phyloP scores from a whole-genome alignment of 495 filamentous ascomycete species.

The Parmelia sp. region DNA sequence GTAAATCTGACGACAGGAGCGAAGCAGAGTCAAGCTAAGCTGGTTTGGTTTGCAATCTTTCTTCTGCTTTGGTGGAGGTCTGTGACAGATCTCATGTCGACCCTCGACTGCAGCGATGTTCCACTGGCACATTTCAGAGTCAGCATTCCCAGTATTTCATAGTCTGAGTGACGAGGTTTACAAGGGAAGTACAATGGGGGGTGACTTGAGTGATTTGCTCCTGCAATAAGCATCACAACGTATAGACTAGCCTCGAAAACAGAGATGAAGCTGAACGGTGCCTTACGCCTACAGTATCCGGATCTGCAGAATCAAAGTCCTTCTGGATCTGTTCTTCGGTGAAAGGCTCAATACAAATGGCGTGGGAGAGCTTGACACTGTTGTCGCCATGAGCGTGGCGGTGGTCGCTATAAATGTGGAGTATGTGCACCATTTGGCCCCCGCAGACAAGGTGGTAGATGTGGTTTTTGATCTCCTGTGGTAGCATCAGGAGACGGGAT shows the following conservation, averaged over 20 bases:
- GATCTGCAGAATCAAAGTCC: background rate
- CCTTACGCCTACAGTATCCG: background rate
- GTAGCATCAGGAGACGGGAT: background rate
- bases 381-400: background rate
- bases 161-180: too few species aligned
- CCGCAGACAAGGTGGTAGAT: conserved; percentile 1
- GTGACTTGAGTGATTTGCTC: too few species aligned
- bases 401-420: background rate
- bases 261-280: too few species aligned
- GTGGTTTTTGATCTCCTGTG: conserved; percentile 2
- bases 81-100: background rate
- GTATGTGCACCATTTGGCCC: conserved; percentile 2
- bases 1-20: conserved; percentile 7
- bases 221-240: too few species aligned
- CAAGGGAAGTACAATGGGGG: too few species aligned
- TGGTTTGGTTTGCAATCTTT: background rate
- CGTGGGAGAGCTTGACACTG: background rate
- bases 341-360: background rate
- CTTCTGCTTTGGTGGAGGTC: background rate
- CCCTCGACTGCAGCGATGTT: background rate
- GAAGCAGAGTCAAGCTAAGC: conserved; percentile 1
- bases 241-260: too few species aligned
- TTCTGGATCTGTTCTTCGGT: background rate
- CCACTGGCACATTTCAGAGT: too few species aligned
- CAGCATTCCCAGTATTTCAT: too few species aligned